Evolutionary conservation across 306 rosid genomes (phyloP), one percentile per base, ranked within the genome.

Genomic region (Sphenostylis stenocarpa): DNA sequence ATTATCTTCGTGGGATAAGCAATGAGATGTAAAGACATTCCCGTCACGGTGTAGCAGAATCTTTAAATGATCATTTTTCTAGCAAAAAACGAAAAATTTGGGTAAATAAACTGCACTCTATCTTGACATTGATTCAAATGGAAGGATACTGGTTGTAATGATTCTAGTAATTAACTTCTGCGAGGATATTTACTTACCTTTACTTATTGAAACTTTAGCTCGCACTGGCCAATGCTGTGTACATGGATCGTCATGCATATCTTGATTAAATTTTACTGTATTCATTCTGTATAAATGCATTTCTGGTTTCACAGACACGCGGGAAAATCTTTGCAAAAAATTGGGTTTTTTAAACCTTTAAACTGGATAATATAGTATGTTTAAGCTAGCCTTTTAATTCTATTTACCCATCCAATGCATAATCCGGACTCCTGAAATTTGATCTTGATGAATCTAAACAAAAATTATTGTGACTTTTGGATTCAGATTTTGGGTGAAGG

Each of bases 401-500:
- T 26, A 69, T 52, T 28, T 75, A 28, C n/a, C 41, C 13, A 28
- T 68, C 61, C 58, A 38, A 49, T 75, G 73, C 33, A 16, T 45
- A 12, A 38, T 38, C 13, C 0, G 21, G 61, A 62, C 43, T 21
- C 9, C 43, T 12, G 7, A 4, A 5, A 55, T 56, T 31, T 55
- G 28, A 38, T 74, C 57, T 68, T 43, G n/a, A 61, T 74, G 60
- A 47, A 79, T 62, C 43, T 41, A 34, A 51, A n/a, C 16, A 33
- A 21, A 34, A 44, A 28, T 28, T 62, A 48, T 39, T 77, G 45
- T 53, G 75, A 56, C 49, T 38, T 11, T 26, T 63, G 79, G 71
- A 72, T 87, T 72, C 86, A 92, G 98, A 84, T 96, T 79, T 87
- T 95, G 79, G 99, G 91, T 19, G 90, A 87, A 39, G 98, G 99